These are phyloP conservation scores for Cyberlindnera sargentensis DNA, from an alignment of 805 yeast genomes.

Conservation along the genomic window DNA sequence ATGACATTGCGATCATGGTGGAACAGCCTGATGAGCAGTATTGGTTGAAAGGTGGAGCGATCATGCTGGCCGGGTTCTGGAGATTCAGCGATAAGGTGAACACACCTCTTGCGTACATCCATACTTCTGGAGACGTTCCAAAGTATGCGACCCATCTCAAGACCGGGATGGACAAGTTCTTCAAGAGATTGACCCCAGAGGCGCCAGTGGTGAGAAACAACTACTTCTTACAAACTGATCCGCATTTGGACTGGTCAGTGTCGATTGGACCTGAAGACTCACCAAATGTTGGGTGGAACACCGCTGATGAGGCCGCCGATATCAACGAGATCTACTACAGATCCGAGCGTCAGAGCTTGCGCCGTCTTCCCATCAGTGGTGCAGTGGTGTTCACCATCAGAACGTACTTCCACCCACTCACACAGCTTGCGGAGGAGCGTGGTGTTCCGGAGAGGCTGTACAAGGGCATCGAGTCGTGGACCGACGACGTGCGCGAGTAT, in stretches of 20 bases:
- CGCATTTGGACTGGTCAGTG: slow-evolving; percentile 54
- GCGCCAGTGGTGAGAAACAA: slow-evolving; percentile 62
- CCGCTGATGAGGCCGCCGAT: slow-evolving; percentile 44
- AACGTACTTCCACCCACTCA: slow-evolving; percentile 53
- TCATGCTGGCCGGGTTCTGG: slow-evolving; percentile 66
- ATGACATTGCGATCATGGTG: slow-evolving; percentile 61
- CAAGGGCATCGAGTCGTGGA: slow-evolving; percentile 55
- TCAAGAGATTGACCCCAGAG: slow-evolving; percentile 47
- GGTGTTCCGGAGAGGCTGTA: slow-evolving; percentile 52
- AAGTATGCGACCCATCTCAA: slow-evolving; percentile 52
- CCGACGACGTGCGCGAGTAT: slow-evolving; percentile 50
- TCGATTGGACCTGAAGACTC: slow-evolving; percentile 54
- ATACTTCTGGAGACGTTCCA: slow-evolving; percentile 64
- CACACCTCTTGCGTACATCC: slow-evolving; percentile 49
- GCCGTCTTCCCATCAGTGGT: slow-evolving; percentile 55
- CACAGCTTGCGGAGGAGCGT: slow-evolving; percentile 51
- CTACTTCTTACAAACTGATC: slow-evolving; percentile 60
- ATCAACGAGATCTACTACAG: slow-evolving; percentile 45
- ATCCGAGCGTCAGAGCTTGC: slow-evolving; percentile 57
- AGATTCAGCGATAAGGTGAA: slow-evolving; percentile 53
- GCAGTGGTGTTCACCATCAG: slow-evolving; percentile 53
- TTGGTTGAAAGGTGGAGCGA: slow-evolving; percentile 51
- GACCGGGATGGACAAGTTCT: slow-evolving; percentile 61
- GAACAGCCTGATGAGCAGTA: slow-evolving; percentile 54
- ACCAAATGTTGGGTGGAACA: slow-evolving; percentile 55